Evolutionary conservation across 257 asterid species (phyloP), one percentile per base, ranked within the genome.

Genomic region (Gentiana macrophylla): DNA sequence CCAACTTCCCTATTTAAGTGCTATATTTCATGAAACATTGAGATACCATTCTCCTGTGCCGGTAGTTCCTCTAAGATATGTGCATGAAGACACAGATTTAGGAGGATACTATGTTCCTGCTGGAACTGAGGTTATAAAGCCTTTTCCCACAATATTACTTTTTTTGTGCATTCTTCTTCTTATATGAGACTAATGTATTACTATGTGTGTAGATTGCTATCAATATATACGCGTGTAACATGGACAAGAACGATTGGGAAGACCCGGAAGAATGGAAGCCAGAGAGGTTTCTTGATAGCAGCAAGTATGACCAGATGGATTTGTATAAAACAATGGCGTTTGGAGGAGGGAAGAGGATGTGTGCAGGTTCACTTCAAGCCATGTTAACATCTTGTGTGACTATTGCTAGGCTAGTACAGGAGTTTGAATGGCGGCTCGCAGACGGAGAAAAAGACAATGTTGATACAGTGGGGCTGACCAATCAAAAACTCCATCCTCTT

Each of bases 361-460:
- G 98, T 53, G 88, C 90, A 0, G 98, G 98, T 41, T 82, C 98
- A 32, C 84, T 74, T 34, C 96, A 87, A 62, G 98, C 97, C 8
- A 84, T 75, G 94, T 13, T 67, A 10, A 80, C 81, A 37, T 68
- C 86, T 3, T 87, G 98, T 59, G 32, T 69, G 10, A 70, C 94
- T 0, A 83, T 91, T 4, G 95, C 81, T 38, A 71, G 95, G 72
- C 64, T 87, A 12, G 83, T 87, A 12, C 93, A 87, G 62, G 94
- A 91, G 68, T 91, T 87, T 12, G 69, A 83, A 56, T 91, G 98
- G 97, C 66, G 63, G 35, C 68, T 87, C 33, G 63, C 62, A 52
- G 85, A 73, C 0, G 95, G 93, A 36, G 97, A 91, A 61, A 86
- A 79, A 60, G 94, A 60, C 8, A 81, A 83, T 8, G 88, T 80